Evolutionary conservation across 345 rosid genomes (phyloP).

Genomic region (Eucalyptus paniculata): DNA sequence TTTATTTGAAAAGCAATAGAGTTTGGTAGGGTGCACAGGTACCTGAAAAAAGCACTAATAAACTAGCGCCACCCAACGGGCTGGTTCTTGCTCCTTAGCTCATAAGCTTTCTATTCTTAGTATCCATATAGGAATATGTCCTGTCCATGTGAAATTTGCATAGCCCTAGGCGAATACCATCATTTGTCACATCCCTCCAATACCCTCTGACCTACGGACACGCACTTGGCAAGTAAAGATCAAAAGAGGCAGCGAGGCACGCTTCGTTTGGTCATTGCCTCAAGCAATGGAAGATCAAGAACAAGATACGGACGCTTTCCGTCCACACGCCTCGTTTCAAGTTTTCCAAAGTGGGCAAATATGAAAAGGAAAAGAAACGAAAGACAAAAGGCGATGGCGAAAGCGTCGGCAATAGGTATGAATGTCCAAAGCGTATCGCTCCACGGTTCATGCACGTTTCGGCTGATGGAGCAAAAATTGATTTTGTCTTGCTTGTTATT

Average conservation of each 20-base stretch:
- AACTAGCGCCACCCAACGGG: not conserved
- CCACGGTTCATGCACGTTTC: not conserved
- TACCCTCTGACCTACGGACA: not conserved
- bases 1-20: not conserved
- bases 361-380: not conserved
- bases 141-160: not conserved
- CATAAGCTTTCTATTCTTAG: not conserved
- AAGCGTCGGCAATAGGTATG: not conserved
- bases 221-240: not conserved
- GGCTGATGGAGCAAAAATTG: not conserved
- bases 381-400: not conserved
- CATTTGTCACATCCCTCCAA: not conserved
- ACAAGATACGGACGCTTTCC: not conserved
- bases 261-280: not conserved
- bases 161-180: not conserved
- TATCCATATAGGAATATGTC: not conserved
- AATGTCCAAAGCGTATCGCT: not conserved
- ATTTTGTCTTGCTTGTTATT: not conserved
- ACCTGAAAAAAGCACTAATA: not conserved
- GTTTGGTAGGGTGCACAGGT: not conserved
- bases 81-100: not conserved
- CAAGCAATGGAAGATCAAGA: not conserved
- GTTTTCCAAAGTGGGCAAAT: not conserved
- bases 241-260: not conserved
- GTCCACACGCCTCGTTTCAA: not conserved